Base-by-base conservation (phyloP, 768 basidiomycete species). In the Trametes villosa region DNA sequence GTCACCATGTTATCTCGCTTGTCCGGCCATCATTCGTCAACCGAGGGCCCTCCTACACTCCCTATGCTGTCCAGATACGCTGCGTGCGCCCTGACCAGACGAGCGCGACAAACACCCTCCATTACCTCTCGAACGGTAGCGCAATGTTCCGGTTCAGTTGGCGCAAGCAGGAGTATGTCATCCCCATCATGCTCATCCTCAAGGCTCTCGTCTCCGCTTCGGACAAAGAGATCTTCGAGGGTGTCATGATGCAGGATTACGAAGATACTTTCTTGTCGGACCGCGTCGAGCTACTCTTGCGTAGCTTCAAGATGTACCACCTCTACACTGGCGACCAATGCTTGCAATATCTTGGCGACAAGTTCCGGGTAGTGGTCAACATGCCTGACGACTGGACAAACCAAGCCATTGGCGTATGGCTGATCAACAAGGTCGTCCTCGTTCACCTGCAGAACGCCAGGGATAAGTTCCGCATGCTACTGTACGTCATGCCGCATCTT, bases 101-200 rank as follows among this genome's bases (percentile, higher is more conserved):
- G 17, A 89, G 91, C 60, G 84, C 87, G 50, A 99, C 97, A 45
- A 98, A 98, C 75, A 92, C 90, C 20, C 84, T 99, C n/a, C 97
- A 99, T 72, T 99, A 98, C 74, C 87, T 98, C 42, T 88, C 93
- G 18, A 96, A 96, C 65, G 97, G 97, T 45, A 95, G 87, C 66
- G 93, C 96, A n/a, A 98, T 95, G 82, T 76, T 98, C 18, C 88
- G 97, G 20, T 98, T 99, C 77, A 92, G 86, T 71, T 97, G 93
- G 93, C 80, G 96, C 53, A 99, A 98, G 75, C 92, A 96, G 72
- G 97, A 99, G 83, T 99, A 96, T 72, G 92, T 96, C 56, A 92
- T 99, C 41, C 97, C 97, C 6, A 91, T 98, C 74, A 95, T 98
- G 88, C 84, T 99, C 44, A 82, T 98, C 68, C 83, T 99, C 66